Conservation (phyloP, 306 rosid genomes). For the Leucaena leucocephala region DNA sequence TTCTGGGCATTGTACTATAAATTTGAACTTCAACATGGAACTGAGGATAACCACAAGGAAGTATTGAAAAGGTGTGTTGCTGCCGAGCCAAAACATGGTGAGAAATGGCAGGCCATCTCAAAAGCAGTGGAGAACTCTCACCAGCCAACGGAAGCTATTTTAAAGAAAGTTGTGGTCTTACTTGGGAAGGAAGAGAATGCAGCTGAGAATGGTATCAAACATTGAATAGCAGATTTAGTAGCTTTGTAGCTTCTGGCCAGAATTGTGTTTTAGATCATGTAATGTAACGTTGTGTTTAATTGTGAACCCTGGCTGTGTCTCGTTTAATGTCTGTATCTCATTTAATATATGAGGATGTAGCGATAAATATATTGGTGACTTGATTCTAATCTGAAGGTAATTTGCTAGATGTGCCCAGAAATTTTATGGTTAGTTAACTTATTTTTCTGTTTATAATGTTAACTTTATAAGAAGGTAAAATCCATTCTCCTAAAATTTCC, state of each 20-base stretch:
- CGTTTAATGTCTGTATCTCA: no score
- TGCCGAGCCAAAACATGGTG: slow-evolving; percentile 93
- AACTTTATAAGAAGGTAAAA: no score
- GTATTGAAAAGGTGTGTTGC: slow-evolving; percentile 69
- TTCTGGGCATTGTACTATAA: slow-evolving; percentile 87
- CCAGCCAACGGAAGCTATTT: slow-evolving; percentile 74
- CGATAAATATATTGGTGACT: no score
- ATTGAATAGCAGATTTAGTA: slow-evolving; percentile 33
- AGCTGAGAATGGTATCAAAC: slow-evolving; percentile 54
- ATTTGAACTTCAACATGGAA: slow-evolving; percentile 90
- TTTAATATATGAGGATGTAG: no score
- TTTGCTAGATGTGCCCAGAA: no score
- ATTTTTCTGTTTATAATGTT: no score
- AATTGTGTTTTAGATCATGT: no score
- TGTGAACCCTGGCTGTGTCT: no score
- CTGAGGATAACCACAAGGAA: slow-evolving; percentile 80
- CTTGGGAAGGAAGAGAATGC: slow-evolving; percentile 84
- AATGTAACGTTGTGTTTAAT: no score
- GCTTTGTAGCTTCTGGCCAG: background rate
- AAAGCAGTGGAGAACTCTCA: slow-evolving; percentile 93
- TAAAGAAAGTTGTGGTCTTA: slow-evolving; percentile 78
- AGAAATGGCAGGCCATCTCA: slow-evolving; percentile 80
- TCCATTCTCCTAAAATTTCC: no score
- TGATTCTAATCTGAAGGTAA: no score
- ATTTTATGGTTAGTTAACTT: no score